Evolutionary conservation across 495 filamentous ascomycete species (phyloP), one percentile per base, ranked within the genome.

Genomic region (Penicillium egyptiacum): DNA sequence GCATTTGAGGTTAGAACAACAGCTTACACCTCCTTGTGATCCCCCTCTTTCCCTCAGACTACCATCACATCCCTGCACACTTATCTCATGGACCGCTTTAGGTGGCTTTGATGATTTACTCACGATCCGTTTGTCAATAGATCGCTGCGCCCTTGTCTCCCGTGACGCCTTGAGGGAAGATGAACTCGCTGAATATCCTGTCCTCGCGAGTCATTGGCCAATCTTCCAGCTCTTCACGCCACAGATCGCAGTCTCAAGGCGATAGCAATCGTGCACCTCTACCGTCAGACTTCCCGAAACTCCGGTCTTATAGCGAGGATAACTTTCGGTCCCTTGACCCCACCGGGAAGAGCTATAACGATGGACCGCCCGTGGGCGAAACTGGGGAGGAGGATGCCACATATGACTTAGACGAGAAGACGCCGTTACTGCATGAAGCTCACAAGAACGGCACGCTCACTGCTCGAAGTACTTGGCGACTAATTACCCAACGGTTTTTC

Each of bases 121-220:
- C 60, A 67, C 59, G 44, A 56, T 53, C 48, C 55, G 33, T 46
- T 44, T 56, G 47, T 60, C 50, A 53, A 50, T 65, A 70, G 74
- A 78, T 64, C 67, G 63, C 60, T 69, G 69, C 63, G 75, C 73
- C 62, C 66, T 65, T 66, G 65, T 73, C 68, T 69, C 75, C 74
- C 74, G 84, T 87, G 82, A 78, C 45, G 80, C 77, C 71, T 69
- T 64, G 65, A 67, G 65, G 69, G 77, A 92, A 86, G 78, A 98
- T 98, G 93, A 97, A 98, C 87, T 96, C 93, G 67, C 77, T 98
- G 79, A 96, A 96, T 75, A 89, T 96, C 72, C 81, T 98, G 71
- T 95, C 91, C 61, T 83, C 89, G 70, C 86, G 89, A 77, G 90
- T 94, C 70, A 85, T 89, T 59, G 86, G 86, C 63, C 80, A 80